phyloP scores from a whole-genome alignment of 345 rosid species.

The Fremontodendron californicum region DNA sequence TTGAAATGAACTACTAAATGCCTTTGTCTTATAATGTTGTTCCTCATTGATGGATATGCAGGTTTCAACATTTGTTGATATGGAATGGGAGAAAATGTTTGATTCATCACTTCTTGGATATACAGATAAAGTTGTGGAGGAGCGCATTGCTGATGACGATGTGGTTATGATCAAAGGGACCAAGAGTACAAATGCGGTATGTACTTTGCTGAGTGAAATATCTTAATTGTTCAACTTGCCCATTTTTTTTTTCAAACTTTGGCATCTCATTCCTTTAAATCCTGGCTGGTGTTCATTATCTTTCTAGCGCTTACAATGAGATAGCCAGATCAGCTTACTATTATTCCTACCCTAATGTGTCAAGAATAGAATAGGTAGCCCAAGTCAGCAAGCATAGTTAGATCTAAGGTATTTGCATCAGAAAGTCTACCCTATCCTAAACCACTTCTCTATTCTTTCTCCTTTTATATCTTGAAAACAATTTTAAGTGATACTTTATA shows the following conservation, averaged over 20 bases:
- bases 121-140: constrained; percentile 91
- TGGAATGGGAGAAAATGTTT: constrained; percentile 96
- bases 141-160: constrained; percentile 87
- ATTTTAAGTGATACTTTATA: background rate
- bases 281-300: background rate
- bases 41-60: constrained; percentile 22
- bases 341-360: too few relatives aligned
- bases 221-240: too few relatives aligned
- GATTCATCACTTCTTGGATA: constrained; percentile 72
- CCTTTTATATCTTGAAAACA: background rate
- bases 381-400: too few relatives aligned
- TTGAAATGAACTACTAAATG: background rate
- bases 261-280: background rate
- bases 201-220: constrained; percentile 37
- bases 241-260: too few relatives aligned
- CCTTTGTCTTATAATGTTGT: constrained; percentile 1
- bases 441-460: too few relatives aligned
- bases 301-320: too few relatives aligned
- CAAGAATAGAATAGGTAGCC: too few relatives aligned
- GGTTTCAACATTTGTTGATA: constrained; percentile 97
- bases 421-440: too few relatives aligned
- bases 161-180: constrained; percentile 88
- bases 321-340: too few relatives aligned
- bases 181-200: constrained; percentile 69
- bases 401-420: too few relatives aligned